Base-by-base conservation (phyloP, 805 yeast species). In the Monosporozyma siamensis region DNA sequence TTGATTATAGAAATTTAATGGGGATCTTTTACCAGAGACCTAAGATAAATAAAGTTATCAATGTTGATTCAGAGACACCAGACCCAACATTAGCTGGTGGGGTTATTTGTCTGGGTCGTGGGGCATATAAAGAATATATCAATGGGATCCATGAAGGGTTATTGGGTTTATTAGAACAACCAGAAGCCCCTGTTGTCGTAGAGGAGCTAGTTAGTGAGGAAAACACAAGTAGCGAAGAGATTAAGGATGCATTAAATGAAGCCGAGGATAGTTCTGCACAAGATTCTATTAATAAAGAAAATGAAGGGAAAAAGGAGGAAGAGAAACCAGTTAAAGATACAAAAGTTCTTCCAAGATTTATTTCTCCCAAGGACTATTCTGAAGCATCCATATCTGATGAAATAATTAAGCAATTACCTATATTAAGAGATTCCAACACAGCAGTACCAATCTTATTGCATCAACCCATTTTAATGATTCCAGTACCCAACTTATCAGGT, bases 61-160 rank as follows among this genome's bases (percentile, higher is more conserved):
- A 63, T 41, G 74, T 78, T 41, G 80, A 78, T 55, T 68, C 78
- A 2, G 61, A 68, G 25, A 69, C 64, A 4, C 39, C 49, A 2
- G 68, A 69, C 25, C 72, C 76, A 3, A 57, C 58, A 11, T 42
- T 69, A 23, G 74, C 80, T 7, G 97, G 97, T 21, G 98, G 97
- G 35, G 81, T 88, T 10, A 73, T 92, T 17, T 85, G 96, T 58
- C 66, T 92, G 21, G 99, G 99, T 4, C 74, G 99, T 59, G 98
- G 98, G 44, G 90, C 97, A 0, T 92, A 76, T 61, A 90, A 90
- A 61, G 99, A 92, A 68, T 92, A 87, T 58, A 59, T 92, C 41
- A 72, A 74, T 35, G 99, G 99, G 8, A 59, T 92, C 9, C 96
- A 92, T 53, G 98, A 92, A 66, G 98, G 98, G 5, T 71, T 92